Evolutionary conservation across 495 filamentous ascomycete genomes (phyloP).

Genomic region (Neurospora sp.): DNA sequence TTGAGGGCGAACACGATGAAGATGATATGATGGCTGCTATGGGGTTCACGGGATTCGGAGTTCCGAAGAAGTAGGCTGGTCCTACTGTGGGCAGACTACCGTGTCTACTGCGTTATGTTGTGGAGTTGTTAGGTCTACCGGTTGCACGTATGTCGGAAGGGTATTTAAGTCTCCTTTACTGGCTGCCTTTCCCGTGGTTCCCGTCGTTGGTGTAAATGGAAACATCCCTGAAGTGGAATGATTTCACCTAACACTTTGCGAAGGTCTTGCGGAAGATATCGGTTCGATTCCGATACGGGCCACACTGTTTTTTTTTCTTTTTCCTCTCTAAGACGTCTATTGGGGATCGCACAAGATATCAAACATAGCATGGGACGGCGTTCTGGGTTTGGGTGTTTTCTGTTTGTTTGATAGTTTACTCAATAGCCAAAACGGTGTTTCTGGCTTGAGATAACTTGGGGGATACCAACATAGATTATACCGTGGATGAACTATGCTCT

Average conservation of each 20-base stretch:
- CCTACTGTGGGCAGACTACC: background rate
- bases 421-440: background rate
- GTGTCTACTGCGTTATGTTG: background rate
- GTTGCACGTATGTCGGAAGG: background rate
- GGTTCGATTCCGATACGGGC: background rate
- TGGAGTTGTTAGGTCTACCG: background rate
- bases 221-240: background rate
- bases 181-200: background rate
- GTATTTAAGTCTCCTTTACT: background rate
- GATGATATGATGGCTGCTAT: constrained; percentile 52
- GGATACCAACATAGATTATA: background rate
- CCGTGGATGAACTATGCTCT: background rate
- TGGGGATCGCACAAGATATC: constrained; percentile 7
- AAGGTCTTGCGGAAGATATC: background rate
- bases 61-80: constrained; percentile 26
- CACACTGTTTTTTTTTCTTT: background rate
- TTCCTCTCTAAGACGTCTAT: background rate
- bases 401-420: background rate
- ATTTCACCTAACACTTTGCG: background rate
- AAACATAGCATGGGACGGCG: constrained; percentile 10
- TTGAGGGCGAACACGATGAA: constrained; percentile 49
- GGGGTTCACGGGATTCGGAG: constrained; percentile 47
- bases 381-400: constrained; percentile 1
- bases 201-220: background rate
- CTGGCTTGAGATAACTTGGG: background rate